phyloP scores from a whole-genome alignment of 108 stramenopile genomes.

The Cylindrotheca closterium region DNA sequence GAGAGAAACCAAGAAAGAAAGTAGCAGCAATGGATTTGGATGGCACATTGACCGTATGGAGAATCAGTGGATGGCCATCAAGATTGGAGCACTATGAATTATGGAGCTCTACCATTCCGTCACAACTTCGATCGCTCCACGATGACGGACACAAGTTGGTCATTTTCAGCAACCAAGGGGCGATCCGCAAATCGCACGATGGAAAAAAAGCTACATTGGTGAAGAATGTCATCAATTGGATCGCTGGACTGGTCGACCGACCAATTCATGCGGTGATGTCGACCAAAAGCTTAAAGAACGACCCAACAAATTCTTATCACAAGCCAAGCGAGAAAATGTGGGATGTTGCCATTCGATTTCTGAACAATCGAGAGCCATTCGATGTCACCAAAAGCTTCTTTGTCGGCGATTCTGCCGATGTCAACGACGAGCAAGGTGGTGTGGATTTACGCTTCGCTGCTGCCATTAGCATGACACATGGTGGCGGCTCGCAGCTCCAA shows the following conservation, averaged over 20 bases:
- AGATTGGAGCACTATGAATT: slow-evolving; percentile 67
- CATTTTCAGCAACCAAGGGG: slow-evolving; percentile 81
- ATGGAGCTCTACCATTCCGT: slow-evolving; percentile 53
- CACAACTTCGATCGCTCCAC: slow-evolving; percentile 48
- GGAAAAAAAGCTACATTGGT: slow-evolving; percentile 74
- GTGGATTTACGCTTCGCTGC: slow-evolving; percentile 71
- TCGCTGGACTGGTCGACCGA: slow-evolving; percentile 53
- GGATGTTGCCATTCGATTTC: slow-evolving; percentile 27
- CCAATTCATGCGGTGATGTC: slow-evolving; percentile 61
- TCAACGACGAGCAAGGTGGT: slow-evolving; percentile 61
- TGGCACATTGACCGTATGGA: slow-evolving; percentile 69
- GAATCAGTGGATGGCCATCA: slow-evolving; percentile 51
- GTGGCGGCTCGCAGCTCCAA: background rate
- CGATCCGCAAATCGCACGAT: slow-evolving; percentile 53
- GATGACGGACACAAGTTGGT: slow-evolving; percentile 63
- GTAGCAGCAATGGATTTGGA: slow-evolving; percentile 86
- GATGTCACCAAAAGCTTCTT: slow-evolving; percentile 50
- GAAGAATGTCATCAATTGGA: slow-evolving; percentile 68
- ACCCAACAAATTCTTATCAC: slow-evolving; percentile 51
- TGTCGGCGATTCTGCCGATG: slow-evolving; percentile 72
- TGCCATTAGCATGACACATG: slow-evolving; percentile 40
- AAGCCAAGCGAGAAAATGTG: slow-evolving; percentile 71
- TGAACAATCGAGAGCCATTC: background rate
- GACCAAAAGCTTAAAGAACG: slow-evolving; percentile 44
- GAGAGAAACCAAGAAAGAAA: slow-evolving; percentile 28